Percentiles rank a stretch among this genome's conserved stretches.
Evolutionary conservation across 176 grass and related monocot species (phyloP).

Genomic region (Poa pratensis): DNA sequence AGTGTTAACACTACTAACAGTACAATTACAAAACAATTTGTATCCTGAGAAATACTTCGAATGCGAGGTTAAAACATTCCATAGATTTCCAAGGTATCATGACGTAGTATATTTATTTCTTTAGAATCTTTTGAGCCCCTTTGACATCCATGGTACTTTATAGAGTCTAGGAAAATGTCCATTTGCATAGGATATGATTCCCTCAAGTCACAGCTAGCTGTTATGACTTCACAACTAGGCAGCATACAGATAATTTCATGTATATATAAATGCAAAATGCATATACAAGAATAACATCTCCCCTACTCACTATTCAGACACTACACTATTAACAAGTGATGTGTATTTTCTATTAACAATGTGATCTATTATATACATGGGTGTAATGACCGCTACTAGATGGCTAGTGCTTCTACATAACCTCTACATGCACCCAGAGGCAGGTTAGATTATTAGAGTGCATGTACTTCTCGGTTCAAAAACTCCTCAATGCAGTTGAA

Average conservation of each 20-base stretch:
- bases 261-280: neutral
- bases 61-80: neutral
- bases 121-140: neutral
- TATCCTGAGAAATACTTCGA: neutral
- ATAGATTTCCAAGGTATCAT: neutral
- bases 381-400: neutral
- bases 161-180: neutral
- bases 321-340: constrained; percentile 13
- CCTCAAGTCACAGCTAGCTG: neutral
- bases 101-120: neutral
- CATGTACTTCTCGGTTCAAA: neutral
- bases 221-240: neutral
- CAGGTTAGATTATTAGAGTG: constrained; percentile 18
- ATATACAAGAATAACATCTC: neutral
- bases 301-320: constrained; percentile 4
- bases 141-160: neutral
- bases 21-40: neutral
- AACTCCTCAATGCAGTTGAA: constrained; percentile 20
- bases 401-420: constrained; percentile 2
- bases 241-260: neutral
- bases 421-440: neutral
- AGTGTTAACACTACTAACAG: neutral
- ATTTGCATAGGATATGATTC: neutral
- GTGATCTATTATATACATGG: constrained; percentile 26
- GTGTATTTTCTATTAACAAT: neutral